Conservation (phyloP, 805 yeast species). For the Monosporozyma siamensis region DNA sequence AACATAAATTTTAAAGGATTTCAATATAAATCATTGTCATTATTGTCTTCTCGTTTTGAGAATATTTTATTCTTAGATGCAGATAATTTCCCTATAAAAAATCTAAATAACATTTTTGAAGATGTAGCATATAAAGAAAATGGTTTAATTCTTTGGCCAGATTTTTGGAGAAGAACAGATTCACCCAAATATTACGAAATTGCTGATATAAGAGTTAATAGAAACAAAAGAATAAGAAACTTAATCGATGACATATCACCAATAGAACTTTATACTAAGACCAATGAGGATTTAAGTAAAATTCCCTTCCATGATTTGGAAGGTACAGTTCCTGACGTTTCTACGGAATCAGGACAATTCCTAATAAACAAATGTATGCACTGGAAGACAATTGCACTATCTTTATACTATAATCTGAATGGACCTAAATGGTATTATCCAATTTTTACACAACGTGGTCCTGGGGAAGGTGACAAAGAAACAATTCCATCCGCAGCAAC, state of each 20-base stretch:
- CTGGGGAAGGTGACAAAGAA: slow-evolving; percentile 77
- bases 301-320: slow-evolving; percentile 49
- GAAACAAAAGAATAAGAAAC: slow-evolving; percentile 31
- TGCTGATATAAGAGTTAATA: slow-evolving; percentile 45
- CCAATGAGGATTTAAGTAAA: slow-evolving; percentile 19
- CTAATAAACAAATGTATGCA: slow-evolving; percentile 54
- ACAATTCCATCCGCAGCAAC: slow-evolving; percentile 60
- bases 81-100: slow-evolving; percentile 61
- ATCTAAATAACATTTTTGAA: slow-evolving; percentile 52
- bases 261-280: slow-evolving; percentile 14
- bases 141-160: slow-evolving; percentile 68
- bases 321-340: slow-evolving; percentile 59
- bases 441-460: slow-evolving; percentile 60
- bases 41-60: slow-evolving; percentile 64
- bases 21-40: slow-evolving; percentile 51
- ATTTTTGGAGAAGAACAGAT: slow-evolving; percentile 79
- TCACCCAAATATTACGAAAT: slow-evolving; percentile 64
- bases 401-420: slow-evolving; percentile 55
- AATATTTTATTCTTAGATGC: slow-evolving; percentile 65
- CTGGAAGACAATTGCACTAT: slow-evolving; percentile 46
- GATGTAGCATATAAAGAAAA: slow-evolving; percentile 44
- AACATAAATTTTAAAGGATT: slow-evolving; percentile 33
- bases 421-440: slow-evolving; percentile 67
- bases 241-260: slow-evolving; percentile 31
- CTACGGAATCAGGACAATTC: slow-evolving; percentile 66